Conservation (phyloP, 305 asterid species). For the Solanum hybrid region DNA sequence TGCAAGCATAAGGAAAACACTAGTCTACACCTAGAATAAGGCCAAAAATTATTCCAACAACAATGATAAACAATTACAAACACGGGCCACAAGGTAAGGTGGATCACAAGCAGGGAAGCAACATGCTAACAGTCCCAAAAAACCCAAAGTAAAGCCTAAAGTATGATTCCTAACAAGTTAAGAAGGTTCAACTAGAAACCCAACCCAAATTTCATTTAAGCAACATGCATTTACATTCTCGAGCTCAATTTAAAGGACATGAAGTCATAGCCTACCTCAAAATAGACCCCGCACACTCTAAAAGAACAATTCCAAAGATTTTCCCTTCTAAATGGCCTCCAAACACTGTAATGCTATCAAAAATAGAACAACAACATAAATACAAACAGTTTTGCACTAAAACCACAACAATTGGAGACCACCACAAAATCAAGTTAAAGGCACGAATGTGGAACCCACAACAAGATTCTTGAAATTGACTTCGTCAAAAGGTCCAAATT, state of each 20-base stretch:
- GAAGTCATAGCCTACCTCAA: background rate
- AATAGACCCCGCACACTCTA: background rate
- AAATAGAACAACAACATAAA: background rate
- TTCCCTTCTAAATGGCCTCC: background rate
- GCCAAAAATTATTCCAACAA: background rate
- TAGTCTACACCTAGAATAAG: background rate
- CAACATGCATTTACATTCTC: background rate
- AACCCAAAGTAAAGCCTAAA: background rate
- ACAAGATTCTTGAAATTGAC: background rate
- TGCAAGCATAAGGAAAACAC: background rate
- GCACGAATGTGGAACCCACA: background rate
- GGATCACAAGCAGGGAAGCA: background rate
- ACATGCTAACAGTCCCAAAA: background rate
- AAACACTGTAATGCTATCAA: background rate
- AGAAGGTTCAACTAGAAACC: background rate
- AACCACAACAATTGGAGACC: background rate
- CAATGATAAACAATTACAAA: background rate
- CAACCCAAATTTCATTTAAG: background rate
- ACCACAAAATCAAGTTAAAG: background rate
- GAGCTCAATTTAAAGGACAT: background rate
- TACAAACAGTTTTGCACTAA: background rate
- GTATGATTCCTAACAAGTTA: no score
- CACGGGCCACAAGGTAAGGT: background rate
- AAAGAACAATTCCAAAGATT: background rate
- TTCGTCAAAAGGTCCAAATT: background rate